A percentile compares a stretch with the other conserved stretches of the same genome.
Evolutionary conservation across 495 filamentous ascomycete genomes (phyloP).

Genomic region (Parachaetomium inaequale): DNA sequence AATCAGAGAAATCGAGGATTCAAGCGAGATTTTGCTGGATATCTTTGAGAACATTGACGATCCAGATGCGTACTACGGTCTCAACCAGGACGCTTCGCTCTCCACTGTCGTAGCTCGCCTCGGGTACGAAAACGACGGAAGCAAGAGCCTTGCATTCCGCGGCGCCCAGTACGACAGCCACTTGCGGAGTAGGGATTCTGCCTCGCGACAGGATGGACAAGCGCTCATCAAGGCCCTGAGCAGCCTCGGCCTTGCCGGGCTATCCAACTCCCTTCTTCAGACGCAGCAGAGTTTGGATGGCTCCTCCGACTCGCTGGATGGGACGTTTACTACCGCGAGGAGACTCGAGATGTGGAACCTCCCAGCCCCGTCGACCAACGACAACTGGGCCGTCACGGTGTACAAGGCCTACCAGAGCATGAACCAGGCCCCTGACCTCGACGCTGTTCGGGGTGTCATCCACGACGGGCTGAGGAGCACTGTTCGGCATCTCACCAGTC

Average conservation of each 20-base stretch:
- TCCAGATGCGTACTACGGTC: constrained; percentile 94
- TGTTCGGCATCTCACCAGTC: constrained; percentile 54
- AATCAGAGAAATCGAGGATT: constrained; percentile 48
- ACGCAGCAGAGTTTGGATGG: constrained; percentile 55
- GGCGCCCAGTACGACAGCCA: constrained; percentile 90
- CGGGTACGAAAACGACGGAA: constrained; percentile 86
- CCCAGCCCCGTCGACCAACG: constrained; percentile 60
- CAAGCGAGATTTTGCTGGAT: constrained; percentile 64
- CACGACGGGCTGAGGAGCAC: constrained; percentile 62
- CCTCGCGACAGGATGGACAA: constrained; percentile 43
- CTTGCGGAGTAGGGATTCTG: constrained; percentile 51
- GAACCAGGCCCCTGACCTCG: constrained; percentile 59
- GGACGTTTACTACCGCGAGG: constrained; percentile 74
- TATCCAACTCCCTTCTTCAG: constrained; percentile 69
- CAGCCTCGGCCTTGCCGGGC: constrained; percentile 63
- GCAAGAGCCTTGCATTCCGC: constrained; percentile 84
- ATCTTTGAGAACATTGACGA: constrained; percentile 92
- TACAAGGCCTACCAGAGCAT: constrained; percentile 79
- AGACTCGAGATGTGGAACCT: constrained; percentile 93
- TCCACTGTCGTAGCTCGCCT: constrained; percentile 72
- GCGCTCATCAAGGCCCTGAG: constrained; percentile 60
- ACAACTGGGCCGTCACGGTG: constrained; percentile 61
- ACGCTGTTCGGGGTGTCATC: constrained; percentile 50
- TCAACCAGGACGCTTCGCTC: constrained; percentile 72
- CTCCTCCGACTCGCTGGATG: constrained; percentile 56